phyloP scores from a whole-genome alignment of 805 yeast species.

The Teunomyces cretensis region DNA sequence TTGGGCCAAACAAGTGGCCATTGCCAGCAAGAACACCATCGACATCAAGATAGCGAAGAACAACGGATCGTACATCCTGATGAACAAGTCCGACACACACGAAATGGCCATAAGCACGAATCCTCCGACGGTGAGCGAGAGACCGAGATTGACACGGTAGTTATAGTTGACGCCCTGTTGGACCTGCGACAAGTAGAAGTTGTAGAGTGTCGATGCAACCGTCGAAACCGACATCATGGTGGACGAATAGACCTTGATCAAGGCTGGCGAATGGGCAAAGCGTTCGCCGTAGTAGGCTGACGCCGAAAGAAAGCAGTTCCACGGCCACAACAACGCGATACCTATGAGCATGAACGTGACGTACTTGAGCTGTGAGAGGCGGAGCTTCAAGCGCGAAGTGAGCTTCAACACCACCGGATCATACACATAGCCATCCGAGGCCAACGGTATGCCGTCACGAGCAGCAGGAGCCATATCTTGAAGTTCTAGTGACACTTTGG shows the following conservation, averaged over 20 bases:
- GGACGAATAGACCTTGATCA: constrained; percentile 65
- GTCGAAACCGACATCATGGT: constrained; percentile 90
- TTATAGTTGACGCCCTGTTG: constrained; percentile 62
- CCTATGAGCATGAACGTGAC: constrained; percentile 68
- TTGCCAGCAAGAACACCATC: constrained; percentile 62
- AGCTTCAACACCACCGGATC: constrained; percentile 21
- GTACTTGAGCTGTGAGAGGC: constrained; percentile 43
- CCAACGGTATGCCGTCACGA: background rate
- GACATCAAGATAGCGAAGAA: constrained; percentile 58
- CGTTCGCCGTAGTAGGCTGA: constrained; percentile 73
- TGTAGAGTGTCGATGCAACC: constrained; percentile 58
- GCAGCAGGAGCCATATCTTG: background rate
- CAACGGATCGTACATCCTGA: constrained; percentile 34
- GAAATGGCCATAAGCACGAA: constrained; percentile 59
- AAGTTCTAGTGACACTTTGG: background rate
- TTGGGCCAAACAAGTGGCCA: constrained; percentile 82
- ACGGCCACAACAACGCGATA: constrained; percentile 87
- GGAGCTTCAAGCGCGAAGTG: constrained; percentile 8
- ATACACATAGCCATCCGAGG: constrained; percentile 5
- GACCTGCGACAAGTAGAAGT: constrained; percentile 60
- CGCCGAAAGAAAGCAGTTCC: constrained; percentile 91
- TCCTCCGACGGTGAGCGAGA: constrained; percentile 52
- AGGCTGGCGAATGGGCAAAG: constrained; percentile 48
- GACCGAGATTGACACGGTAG: constrained; percentile 59
- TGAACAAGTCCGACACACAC: constrained; percentile 38